phyloP scores from a whole-genome alignment of 306 rosid genomes.

The Herpetospermum pedunculosum region DNA sequence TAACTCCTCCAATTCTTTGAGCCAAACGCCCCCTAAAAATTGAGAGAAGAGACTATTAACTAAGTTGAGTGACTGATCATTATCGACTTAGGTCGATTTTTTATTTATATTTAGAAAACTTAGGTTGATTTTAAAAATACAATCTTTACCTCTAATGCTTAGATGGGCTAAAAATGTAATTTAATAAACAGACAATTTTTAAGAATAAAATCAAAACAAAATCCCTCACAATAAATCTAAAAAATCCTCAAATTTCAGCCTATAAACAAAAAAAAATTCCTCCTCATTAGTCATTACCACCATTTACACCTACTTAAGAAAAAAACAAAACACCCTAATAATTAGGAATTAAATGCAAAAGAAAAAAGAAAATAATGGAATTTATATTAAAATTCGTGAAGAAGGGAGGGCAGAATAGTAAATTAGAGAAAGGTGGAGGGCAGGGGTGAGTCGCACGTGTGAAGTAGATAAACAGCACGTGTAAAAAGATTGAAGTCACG shows the following conservation, averaged over 20 bases:
- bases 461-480: conserved; percentile 2
- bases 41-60: no score
- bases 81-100: no score
- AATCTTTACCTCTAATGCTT: no score
- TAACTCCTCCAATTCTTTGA: no score
- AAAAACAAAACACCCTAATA: background rate
- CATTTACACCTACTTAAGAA: background rate
- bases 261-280: background rate
- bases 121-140: no score
- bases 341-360: background rate
- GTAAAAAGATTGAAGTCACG: background rate
- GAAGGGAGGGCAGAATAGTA: background rate
- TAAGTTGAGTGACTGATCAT: no score
- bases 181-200: no score
- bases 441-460: background rate
- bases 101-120: no score
- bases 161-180: no score
- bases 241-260: background rate
- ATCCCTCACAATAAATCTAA: background rate
- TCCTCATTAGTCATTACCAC: background rate
- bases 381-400: background rate
- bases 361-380: background rate
- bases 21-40: no score
- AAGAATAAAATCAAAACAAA: background rate
- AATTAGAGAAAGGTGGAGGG: background rate